Evolutionary conservation across 257 asterid genomes (phyloP), one percentile per base, ranked within the genome.

Genomic region (Capsicum baccatum): DNA sequence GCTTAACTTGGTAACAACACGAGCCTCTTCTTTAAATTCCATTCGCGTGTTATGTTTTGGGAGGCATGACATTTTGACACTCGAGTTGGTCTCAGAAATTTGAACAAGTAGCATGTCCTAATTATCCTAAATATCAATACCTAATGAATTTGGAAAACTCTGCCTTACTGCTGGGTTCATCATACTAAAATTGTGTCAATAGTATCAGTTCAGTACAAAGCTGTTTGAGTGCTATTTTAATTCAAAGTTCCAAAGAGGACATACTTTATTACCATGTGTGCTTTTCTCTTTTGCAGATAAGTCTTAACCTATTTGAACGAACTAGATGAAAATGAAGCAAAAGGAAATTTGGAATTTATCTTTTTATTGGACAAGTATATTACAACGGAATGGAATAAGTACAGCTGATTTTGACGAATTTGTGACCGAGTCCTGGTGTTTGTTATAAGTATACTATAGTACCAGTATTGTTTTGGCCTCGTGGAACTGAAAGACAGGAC

Each of bases 1-100:
- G 99, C 83, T 92, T 98, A 50, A 96, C 99, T 66, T 96, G 99
- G 98, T 96, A 91, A 84, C 17, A 10, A 16, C 37, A n/a, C 56
- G 1, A 39, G 44, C 44, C 44, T 39, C 5, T 39, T 39, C 44
- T 39, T 39, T 39, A 39, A 39, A 39, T 39, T 39, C 44, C 4
- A 39, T 39, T 39, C 6, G 44, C 44, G 44, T 39, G 5, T 39
- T 39, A 39, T 39, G 44, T 39, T 39, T 39, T 39, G 44, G 44
- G 44, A 39, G 5, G 44, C 44, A 39, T 2, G 44, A 39, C 57
- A 26, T 26, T 26, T 26, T 26, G 33, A 26, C 33, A 26, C 33
- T 26, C 33, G 33, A 26, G 33, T 26, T 26, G 33, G 2, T 26
- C 33, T 26, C 33, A 26, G 33, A 26, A 26, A 26, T 26, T 26